Percentiles rank a stretch among this genome's conserved stretches.
phyloP scores from a whole-genome alignment of 495 filamentous ascomycete genomes.

The Aspergillus bertholletiae region DNA sequence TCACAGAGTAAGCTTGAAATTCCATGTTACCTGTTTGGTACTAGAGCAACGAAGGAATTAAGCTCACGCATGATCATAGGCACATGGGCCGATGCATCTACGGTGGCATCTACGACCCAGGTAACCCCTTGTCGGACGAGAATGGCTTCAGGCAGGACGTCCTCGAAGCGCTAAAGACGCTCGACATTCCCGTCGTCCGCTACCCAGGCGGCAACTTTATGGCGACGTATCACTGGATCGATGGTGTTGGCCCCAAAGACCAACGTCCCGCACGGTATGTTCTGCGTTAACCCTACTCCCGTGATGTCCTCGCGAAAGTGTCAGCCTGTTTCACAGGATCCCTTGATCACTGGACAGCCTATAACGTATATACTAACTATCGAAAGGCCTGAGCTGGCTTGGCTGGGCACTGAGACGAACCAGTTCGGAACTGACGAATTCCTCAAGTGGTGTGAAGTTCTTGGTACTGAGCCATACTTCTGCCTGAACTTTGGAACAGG shows the following conservation, averaged over 20 bases:
- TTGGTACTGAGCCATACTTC: constrained; percentile 70
- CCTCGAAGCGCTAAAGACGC: constrained; percentile 61
- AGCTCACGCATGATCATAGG: constrained; percentile 33
- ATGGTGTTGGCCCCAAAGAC: constrained; percentile 70
- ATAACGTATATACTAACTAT: background rate
- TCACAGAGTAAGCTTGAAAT: constrained; percentile 60
- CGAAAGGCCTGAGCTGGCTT: constrained; percentile 65
- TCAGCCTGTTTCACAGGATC: too few species aligned
- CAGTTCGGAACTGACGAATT: constrained; percentile 82
- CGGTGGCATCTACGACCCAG: constrained; percentile 77
- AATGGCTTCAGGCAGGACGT: constrained; percentile 77
- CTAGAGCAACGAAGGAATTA: background rate
- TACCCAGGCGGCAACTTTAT: constrained; percentile 81
- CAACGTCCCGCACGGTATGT: constrained; percentile 53
- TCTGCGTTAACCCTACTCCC: background rate
- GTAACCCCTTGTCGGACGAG: constrained; percentile 64
- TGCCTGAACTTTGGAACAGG: constrained; percentile 73
- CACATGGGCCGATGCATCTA: constrained; percentile 86
- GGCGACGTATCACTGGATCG: constrained; percentile 80
- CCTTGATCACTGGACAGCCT: too few species aligned
- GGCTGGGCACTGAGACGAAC: constrained; percentile 71
- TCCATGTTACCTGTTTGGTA: background rate
- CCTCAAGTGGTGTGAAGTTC: constrained; percentile 68
- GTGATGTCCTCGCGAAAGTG: too few species aligned
- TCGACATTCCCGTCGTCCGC: constrained; percentile 69